Evolutionary conservation across 2,329 filamentous ascomycete genomes (phyloP), one percentile per base, ranked within the genome.

Genomic region (Hypoxylon sp.): DNA sequence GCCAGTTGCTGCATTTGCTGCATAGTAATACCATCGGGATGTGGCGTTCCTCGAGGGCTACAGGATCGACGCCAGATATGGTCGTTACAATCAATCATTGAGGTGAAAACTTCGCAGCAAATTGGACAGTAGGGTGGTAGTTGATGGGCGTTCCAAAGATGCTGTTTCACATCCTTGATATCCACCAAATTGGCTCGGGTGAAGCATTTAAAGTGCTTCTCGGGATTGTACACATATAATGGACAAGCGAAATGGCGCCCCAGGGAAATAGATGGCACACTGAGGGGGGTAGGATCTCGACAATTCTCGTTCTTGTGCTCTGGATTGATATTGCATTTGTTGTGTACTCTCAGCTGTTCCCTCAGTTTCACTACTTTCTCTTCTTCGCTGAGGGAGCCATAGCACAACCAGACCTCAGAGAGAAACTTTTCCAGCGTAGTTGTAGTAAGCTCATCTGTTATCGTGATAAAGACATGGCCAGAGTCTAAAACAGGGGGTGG

Each of bases 61-160:
- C 61, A 63, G 0, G 32, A 29, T 34, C 34, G 32, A 7, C 20
- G 21, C 12, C 53, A 51, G 13, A 62, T 49, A 34, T 62, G 59
- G 2, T 19, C 8, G 21, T 57, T 27, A 16, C 59, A 63, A 15
- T 15, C 42, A 15, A 9, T 7, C 16, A 20, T 9, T 7, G 46
- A 43, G n/a, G 12, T 12, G 17, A 59, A 59, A 2, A 32, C 51
- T 11, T 40, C 32, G 7, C 40, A 26, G 30, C 59, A 63, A 4
- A 19, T 50, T 15, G 57, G 57, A n/a, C 61, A 63, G 23, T 63
- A 62, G 2, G 45, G 35, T 1, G 53, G 57, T 29, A 58, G 47
- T 3, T n/a, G 48, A 23, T 62, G 61, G 4, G 25, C 13, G 11
- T 42, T 31, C 38, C 44, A 55, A 9, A 63, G 44, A 16, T 63